Percentiles rank a stretch among this genome's conserved stretches.
phyloP scores from a whole-genome alignment of 148 eudicot genomes.

The Dianthus caryophyllus region DNA sequence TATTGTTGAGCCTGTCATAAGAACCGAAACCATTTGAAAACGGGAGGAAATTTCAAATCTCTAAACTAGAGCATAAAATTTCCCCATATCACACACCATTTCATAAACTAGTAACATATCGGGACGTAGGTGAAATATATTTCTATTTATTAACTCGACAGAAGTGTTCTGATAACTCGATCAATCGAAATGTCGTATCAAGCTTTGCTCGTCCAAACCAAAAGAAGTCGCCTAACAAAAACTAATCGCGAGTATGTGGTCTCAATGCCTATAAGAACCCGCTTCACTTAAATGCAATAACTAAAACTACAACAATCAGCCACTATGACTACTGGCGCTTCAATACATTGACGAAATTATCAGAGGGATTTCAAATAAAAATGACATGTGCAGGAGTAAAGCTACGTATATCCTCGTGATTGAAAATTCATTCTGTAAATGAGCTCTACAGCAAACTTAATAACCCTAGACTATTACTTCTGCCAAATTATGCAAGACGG shows the following conservation, averaged over 20 bases:
- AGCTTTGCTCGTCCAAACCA: not conserved
- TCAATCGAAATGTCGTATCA: not conserved
- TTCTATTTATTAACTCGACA: not conserved
- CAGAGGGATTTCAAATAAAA: not conserved
- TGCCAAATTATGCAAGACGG: no score
- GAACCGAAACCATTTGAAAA: slow-evolving; percentile 11
- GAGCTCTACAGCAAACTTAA: no score
- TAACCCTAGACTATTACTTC: no score
- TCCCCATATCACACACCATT: not conserved
- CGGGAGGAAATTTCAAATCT: not conserved
- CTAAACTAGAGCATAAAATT: not conserved
- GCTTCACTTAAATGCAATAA: not conserved
- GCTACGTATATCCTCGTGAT: not conserved
- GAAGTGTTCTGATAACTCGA: not conserved
- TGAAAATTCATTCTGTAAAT: no score
- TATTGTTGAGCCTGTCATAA: slow-evolving; percentile 55
- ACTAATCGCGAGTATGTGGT: not conserved
- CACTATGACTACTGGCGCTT: not conserved
- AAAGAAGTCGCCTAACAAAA: not conserved
- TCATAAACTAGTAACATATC: not conserved
- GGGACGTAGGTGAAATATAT: not conserved
- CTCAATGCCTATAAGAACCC: not conserved
- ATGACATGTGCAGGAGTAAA: not conserved
- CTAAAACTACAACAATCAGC: not conserved
- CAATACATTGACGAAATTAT: not conserved